Conservation (phyloP, 2,329 filamentous ascomycete species). For the Trichoderma asperellum region DNA sequence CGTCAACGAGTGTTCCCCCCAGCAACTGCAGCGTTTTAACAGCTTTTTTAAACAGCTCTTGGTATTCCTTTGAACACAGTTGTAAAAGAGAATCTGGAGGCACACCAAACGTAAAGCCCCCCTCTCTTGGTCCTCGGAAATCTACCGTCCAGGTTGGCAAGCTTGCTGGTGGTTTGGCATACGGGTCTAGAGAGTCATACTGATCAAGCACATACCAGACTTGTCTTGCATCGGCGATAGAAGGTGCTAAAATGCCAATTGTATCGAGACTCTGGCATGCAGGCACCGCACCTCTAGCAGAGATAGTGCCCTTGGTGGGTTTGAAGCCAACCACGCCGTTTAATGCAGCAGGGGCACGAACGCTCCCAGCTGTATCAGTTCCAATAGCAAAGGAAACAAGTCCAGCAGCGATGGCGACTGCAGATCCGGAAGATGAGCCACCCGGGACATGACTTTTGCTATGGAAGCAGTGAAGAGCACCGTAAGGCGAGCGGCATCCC, state of each 20-base stretch:
- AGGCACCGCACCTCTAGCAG: conserved; percentile 3
- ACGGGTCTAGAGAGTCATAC: conserved; percentile 5
- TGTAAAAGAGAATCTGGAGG: background rate
- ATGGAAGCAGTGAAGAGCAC: conserved; percentile 31
- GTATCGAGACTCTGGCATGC: conserved; percentile 13
- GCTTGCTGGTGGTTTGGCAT: conserved; percentile 5
- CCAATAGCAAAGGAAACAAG: conserved; percentile 33
- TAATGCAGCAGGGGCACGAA: conserved; percentile 32
- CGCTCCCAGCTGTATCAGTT: conserved; percentile 33
- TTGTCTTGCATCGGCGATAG: background rate
- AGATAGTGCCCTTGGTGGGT: conserved; percentile 17
- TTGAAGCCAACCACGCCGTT: conserved; percentile 32
- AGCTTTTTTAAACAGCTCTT: background rate
- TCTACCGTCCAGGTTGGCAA: conserved; percentile 11
- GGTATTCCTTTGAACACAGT: background rate
- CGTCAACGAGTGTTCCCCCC: background rate
- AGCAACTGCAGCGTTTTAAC: background rate
- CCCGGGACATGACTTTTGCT: conserved; percentile 30
- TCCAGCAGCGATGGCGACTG: conserved; percentile 31
- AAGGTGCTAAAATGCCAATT: conserved; percentile 6
- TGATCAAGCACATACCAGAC: conserved; percentile 21
- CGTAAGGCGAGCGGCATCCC: conserved; percentile 31
- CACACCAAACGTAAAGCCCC: conserved; percentile 7
- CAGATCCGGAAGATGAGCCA: conserved; percentile 33
- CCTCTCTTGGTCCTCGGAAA: conserved; percentile 7